Evolutionary conservation across 768 basidiomycete genomes (phyloP).

Genomic region (Mycena indigotica): DNA sequence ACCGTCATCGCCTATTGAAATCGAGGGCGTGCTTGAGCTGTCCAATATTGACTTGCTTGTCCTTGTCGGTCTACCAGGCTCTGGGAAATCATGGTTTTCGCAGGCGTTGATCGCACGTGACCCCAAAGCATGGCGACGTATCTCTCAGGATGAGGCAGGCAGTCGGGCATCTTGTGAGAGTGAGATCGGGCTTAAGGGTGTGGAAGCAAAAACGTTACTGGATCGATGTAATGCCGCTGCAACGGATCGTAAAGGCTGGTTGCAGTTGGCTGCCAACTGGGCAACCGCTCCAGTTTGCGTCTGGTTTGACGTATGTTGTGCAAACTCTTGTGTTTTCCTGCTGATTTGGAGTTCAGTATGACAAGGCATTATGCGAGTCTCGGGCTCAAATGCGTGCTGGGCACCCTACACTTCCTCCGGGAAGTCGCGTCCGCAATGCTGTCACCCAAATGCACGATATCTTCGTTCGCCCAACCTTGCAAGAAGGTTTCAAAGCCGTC

Average conservation of each 20-base stretch:
- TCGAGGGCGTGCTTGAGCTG: constrained; percentile 41
- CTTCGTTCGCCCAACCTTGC: constrained; percentile 45
- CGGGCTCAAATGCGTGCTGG: constrained; percentile 57
- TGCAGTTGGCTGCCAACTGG: constrained; percentile 52
- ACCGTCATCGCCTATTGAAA: constrained; percentile 45
- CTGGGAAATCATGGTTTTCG: constrained; percentile 61
- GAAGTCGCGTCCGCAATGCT: constrained; percentile 55
- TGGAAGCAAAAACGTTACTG: constrained; percentile 46
- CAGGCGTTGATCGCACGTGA: constrained; percentile 49
- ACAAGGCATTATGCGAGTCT: constrained; percentile 48
- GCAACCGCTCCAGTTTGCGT: constrained; percentile 47
- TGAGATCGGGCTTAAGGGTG: constrained; percentile 43
- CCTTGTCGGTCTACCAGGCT: constrained; percentile 63
- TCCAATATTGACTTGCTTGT: constrained; percentile 46
- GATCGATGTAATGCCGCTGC: constrained; percentile 59
- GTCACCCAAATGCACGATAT: constrained; percentile 53
- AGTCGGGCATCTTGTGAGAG: constrained; percentile 52
- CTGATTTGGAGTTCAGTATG: constrained; percentile 31
- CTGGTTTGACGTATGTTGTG: constrained; percentile 47
- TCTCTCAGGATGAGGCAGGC: constrained; percentile 61
- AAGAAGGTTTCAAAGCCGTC: constrained; percentile 58
- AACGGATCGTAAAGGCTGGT: constrained; percentile 52
- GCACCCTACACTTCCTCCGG: constrained; percentile 64
- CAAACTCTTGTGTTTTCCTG: neutral
- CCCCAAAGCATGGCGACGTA: constrained; percentile 43